Conservation (phyloP, 2,329 filamentous ascomycete genomes). For the Alternaria infectoria region DNA sequence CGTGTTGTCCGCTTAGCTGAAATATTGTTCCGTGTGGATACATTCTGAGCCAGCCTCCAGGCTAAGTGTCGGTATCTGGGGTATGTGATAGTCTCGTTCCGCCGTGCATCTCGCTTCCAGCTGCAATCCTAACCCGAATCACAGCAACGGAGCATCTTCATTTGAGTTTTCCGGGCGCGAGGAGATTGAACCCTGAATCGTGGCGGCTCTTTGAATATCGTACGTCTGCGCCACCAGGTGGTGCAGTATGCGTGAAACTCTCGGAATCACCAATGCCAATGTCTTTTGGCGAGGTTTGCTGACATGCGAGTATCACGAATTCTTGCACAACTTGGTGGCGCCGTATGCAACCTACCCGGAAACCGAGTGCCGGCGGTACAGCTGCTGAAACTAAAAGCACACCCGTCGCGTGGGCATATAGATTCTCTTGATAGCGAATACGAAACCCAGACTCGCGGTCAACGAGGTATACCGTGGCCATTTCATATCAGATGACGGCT, state of each 20-base stretch:
- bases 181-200: slow-evolving; percentile 18
- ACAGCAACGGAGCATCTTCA: slow-evolving; percentile 17
- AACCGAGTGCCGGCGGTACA: slow-evolving; percentile 4
- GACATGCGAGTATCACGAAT: neutral
- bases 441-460: neutral
- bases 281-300: neutral
- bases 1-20: slow-evolving; percentile 27
- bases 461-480: neutral
- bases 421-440: slow-evolving; percentile 6
- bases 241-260: neutral
- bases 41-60: slow-evolving; percentile 17
- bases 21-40: slow-evolving; percentile 1
- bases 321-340: neutral
- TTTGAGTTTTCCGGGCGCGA: slow-evolving; percentile 19
- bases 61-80: slow-evolving; percentile 22
- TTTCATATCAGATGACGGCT: slow-evolving; percentile 17
- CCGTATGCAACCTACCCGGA: slow-evolving; percentile 12
- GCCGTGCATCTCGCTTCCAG: slow-evolving; percentile 12
- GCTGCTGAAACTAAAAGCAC: neutral
- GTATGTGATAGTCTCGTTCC: slow-evolving; percentile 18
- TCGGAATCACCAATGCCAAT: neutral
- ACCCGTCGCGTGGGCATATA: slow-evolving; percentile 3
- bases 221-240: slow-evolving; percentile 2
- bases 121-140: slow-evolving; percentile 13
- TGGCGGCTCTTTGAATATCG: slow-evolving; percentile 12